Base-by-base conservation (phyloP, 2,329 filamentous ascomycete species). In the Phaeosphaeriaceae sp. region DNA sequence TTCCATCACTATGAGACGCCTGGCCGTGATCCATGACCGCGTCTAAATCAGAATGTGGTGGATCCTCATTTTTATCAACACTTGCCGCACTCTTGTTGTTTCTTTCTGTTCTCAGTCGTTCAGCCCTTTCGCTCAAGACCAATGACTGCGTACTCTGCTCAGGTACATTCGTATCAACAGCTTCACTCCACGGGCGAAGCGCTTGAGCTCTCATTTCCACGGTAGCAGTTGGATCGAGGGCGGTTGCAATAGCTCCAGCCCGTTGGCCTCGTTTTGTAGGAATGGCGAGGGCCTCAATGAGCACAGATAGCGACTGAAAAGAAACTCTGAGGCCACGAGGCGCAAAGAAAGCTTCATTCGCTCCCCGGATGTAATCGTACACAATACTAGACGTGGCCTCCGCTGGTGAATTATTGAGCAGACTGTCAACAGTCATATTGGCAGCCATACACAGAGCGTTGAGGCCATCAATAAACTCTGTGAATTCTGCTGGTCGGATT, bases 291-390 rank as follows among this genome's bases (percentile, higher is more conserved):
- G 49, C 39, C 3, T 53, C 46, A 4, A 70, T 36, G 34, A 73
- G 54, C 8, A 50, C 36, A 13, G 58, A 52, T 12, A 69, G 57
- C 2, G 64, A 60, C n/a, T 52, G 42, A 13, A 73, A 39, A 5
- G 61, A 65, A 1, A 70, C 61, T 15, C 41, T 52, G 2, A 73
- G 49, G 1, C 66, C 66, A 5, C 70, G 59, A 1, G 68, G 67
- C 1, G 60, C 64, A 42, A 73, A 73, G 55, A 71, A 72, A 0
- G 54, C 52, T n/a, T 65, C 65, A 32, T 72, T 72, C 4, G 61
- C 56, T 18, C 58, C 44, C 21, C 56, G 41, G 11, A 73, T 51
- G 43, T 70, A 73, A n/a, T 62, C 54, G 3, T 56, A 46, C 5
- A 70, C 52, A 3, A 64, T 41, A 5, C 11, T 38, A 4, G 48